Evolutionary conservation across 352 stramenopile species (phyloP), one percentile per base, ranked within the genome.

Genomic region (Phytophthora palmivora): DNA sequence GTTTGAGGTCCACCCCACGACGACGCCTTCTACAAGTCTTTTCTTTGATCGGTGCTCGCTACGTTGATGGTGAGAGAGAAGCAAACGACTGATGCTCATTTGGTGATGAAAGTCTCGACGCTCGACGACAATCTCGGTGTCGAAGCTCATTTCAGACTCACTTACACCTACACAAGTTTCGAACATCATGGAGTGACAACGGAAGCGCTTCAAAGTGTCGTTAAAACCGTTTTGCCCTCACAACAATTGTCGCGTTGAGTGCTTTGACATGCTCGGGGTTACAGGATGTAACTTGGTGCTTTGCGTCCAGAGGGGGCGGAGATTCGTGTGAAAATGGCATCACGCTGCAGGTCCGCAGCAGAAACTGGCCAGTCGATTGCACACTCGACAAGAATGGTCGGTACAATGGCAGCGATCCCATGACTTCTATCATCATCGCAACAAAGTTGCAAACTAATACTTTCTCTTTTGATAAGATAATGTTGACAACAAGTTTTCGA

Each of bases 1-100:
- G 48, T 54, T 68, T 53, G 56, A 72, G 61, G 61, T 72, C 67
- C 67, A 36, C 54, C 54, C 66, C 43, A 56, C 37, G 49, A 58
- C 43, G 53, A 32, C 52, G 28, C 36, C 56, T 52, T 60, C 39
- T 36, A 22, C 32, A 22, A 43, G 59, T 42, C 47, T 69, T 28
- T 70, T 74, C 55, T 69, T 62, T 74, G n/a, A 61, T 44, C 42
- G 39, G 34, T 19, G 24, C 41, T 60, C 48, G 49, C 60, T 37
- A 45, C 22, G 8, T 66, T 32, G 54, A 60, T 69, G 52, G 53
- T 69, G 53, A 69, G 36, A n/a, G n/a, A 24, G 49, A 61, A 30
- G 50, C 58, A 68, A 64, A 32, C 61, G 34, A n/a, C 18, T 21
- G 52, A 63, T 54, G 37, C 45, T 63, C 33, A 41, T 9, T 28